phyloP scores from a whole-genome alignment of 768 basidiomycete genomes.

The Terana coerulea region DNA sequence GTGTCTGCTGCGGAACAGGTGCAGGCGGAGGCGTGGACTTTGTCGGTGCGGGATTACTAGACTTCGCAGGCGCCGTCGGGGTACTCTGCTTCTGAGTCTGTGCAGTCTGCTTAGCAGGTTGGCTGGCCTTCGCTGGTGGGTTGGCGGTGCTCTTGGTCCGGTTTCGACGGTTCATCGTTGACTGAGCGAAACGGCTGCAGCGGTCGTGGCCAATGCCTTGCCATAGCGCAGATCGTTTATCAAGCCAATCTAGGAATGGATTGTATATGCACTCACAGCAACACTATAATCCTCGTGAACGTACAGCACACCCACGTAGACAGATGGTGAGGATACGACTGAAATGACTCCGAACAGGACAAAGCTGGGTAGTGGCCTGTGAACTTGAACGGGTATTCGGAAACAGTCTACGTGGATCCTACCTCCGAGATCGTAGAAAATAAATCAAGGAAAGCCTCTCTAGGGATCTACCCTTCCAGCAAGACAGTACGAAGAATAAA shows the following conservation, averaged over 20 bases:
- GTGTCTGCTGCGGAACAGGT: slow-evolving; percentile 4
- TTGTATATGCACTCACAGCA: too few species aligned
- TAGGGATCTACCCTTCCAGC: too few species aligned
- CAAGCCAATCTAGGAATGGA: not conserved
- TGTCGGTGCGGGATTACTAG: not conserved
- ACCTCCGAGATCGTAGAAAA: too few species aligned
- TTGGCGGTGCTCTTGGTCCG: slow-evolving; percentile 4
- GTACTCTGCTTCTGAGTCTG: not conserved
- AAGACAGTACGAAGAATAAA: not conserved
- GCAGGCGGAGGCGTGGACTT: slow-evolving; percentile 4
- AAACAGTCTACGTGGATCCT: too few species aligned
- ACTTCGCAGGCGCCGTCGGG: not conserved
- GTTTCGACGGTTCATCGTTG: slow-evolving; percentile 7
- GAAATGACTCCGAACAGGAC: too few species aligned
- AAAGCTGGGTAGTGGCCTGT: too few species aligned
- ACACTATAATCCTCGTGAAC: too few species aligned
- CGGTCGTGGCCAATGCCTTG: not conserved
- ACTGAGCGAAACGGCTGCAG: not conserved
- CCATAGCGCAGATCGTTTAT: slow-evolving; percentile 4
- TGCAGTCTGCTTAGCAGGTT: not conserved
- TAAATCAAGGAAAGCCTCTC: too few species aligned
- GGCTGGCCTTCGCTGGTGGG: not conserved
- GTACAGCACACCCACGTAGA: too few species aligned
- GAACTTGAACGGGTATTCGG: too few species aligned
- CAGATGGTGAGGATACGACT: too few species aligned